phyloP scores from a whole-genome alignment of 2,329 filamentous ascomycete species.

The Neodidymelliopsis sp. region DNA sequence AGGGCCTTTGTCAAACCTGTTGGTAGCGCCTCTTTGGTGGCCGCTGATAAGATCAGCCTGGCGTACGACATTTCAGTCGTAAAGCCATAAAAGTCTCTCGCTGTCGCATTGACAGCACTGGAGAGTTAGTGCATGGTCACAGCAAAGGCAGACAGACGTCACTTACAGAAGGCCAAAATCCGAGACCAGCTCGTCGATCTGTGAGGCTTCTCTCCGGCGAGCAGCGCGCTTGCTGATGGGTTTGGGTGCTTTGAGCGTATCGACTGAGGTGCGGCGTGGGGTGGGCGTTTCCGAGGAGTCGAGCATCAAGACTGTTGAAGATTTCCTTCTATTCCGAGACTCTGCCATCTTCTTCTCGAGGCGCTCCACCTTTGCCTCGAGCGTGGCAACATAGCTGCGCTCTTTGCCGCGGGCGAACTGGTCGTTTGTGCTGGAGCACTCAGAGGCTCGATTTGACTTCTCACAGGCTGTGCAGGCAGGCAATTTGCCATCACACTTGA shows the following conservation, averaged over 20 bases:
- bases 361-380: conserved; percentile 91
- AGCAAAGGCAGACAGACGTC: neutral
- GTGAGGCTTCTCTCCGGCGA: conserved; percentile 73
- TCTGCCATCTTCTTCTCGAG: conserved; percentile 76
- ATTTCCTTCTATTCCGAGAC: conserved; percentile 72
- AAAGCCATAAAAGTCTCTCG: conserved; percentile 90
- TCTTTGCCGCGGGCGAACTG: conserved; percentile 97
- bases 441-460: conserved; percentile 82
- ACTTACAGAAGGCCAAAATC: conserved; percentile 90
- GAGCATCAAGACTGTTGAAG: conserved; percentile 73
- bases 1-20: conserved; percentile 65
- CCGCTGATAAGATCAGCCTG: conserved; percentile 83
- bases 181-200: conserved; percentile 90
- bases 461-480: conserved; percentile 96
- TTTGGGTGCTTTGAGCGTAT: conserved; percentile 43
- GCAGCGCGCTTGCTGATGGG: conserved; percentile 51
- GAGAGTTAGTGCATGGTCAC: conserved; percentile 15
- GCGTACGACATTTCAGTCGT: conserved; percentile 92
- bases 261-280: conserved; percentile 58
- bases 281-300: conserved; percentile 61
- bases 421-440: conserved; percentile 94
- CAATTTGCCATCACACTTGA: conserved; percentile 97
- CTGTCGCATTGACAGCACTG: conserved; percentile 92
- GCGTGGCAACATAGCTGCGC: conserved; percentile 91
- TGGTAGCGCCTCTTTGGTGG: conserved; percentile 75